phyloP scores from a whole-genome alignment of 495 filamentous ascomycete species.

The Neurospora intermedia region DNA sequence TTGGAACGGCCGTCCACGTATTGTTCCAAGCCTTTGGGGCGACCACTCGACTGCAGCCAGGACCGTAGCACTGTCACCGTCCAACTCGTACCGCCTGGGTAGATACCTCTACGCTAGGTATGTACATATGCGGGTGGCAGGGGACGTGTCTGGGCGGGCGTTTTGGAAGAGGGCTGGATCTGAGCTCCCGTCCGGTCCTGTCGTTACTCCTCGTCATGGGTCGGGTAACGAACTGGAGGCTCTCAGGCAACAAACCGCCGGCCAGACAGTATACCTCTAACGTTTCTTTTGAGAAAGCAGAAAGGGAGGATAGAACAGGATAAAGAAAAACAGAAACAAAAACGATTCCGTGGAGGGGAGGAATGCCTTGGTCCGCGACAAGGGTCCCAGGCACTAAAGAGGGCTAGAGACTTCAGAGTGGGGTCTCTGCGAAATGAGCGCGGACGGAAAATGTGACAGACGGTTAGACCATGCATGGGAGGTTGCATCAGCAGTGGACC shows the following conservation, averaged over 20 bases:
- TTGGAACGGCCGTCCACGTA: not conserved
- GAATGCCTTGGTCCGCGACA: not conserved
- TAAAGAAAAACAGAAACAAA: not conserved
- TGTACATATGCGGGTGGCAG: not conserved
- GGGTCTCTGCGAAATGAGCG: constrained; percentile 18
- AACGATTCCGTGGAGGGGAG: not conserved
- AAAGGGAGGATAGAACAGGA: not conserved
- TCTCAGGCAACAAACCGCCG: not conserved
- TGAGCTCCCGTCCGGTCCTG: not conserved
- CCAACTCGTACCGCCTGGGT: not conserved
- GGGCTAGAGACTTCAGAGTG: not conserved
- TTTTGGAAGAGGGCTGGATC: not conserved
- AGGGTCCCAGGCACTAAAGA: not conserved
- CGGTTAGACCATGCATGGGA: constrained; percentile 8
- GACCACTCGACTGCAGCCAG: constrained; percentile 22
- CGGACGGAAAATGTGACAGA: constrained; percentile 14
- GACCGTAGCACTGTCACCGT: constrained; percentile 2
- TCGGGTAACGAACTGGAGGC: not conserved
- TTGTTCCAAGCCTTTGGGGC: constrained; percentile 4
- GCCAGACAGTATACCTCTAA: not conserved
- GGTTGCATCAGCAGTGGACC: constrained; percentile 18
- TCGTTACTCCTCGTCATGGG: not conserved
- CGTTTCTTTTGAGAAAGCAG: not conserved
- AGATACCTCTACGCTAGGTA: not conserved
- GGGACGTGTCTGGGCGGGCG: not conserved